Conservation (phyloP, 73 alveolate genomes). For the Stentor roeselii region DNA sequence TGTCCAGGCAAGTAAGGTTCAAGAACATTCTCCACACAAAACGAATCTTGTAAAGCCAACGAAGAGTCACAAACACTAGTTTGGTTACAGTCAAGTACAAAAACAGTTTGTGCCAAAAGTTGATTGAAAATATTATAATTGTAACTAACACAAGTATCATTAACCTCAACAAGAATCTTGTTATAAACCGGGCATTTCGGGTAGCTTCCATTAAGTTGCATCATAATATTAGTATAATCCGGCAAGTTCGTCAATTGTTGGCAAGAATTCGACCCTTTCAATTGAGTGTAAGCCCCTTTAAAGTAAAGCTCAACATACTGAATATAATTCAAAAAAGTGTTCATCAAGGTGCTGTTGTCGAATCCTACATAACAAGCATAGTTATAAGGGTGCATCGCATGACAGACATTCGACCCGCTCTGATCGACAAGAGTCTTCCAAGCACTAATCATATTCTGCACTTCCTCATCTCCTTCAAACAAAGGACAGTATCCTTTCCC, state of each 20-base stretch:
- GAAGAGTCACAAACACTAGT: too few species aligned
- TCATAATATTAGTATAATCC: too few species aligned
- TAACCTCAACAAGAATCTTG: background rate
- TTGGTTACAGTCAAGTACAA: background rate
- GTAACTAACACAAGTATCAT: background rate
- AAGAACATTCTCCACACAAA: too few species aligned
- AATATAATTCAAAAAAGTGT: too few species aligned
- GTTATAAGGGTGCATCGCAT: background rate
- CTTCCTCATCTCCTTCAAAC: slow-evolving; percentile 3
- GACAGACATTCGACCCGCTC: background rate
- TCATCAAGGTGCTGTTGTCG: background rate
- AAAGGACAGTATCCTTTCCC: slow-evolving; percentile 18
- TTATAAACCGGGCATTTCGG: background rate
- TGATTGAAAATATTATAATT: too few species aligned
- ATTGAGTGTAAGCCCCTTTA: background rate
- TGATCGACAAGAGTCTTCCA: background rate
- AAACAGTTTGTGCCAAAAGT: background rate
- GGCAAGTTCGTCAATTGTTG: background rate
- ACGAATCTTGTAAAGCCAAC: too few species aligned
- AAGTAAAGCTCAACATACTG: background rate
- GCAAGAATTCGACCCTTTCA: background rate
- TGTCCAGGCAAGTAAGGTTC: background rate
- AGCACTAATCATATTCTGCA: background rate
- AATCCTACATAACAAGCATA: background rate
- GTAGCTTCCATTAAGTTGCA: background rate